Evolutionary conservation across 106 monocot species (phyloP), one percentile per base, ranked within the genome.

Genomic region (Chionographis japonica): DNA sequence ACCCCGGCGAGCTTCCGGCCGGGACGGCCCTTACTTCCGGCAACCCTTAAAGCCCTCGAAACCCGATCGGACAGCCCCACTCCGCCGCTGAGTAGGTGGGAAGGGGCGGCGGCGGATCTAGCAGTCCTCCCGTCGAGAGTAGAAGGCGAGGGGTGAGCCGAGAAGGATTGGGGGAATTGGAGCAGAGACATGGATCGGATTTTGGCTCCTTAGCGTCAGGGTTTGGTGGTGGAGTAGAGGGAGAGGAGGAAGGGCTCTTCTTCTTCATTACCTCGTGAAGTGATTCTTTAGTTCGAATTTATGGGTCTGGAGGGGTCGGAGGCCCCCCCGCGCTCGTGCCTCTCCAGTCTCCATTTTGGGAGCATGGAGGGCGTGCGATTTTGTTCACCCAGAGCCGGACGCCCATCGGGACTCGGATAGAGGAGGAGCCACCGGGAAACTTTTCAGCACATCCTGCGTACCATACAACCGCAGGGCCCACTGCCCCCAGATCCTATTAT

Each of bases 1-100:
- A 73, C 77, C 66, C 63, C 71, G 18, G 12, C 61, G 38, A 40
- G 3, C 58, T 36, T 54, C 54, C 41, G 62, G n/a, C 12, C n/a
- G 7, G 57, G 56, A 11, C 60, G 39, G 1, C 20, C 56, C 52
- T 13, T 54, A 49, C 36, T 58, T 35, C 67, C 40, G 7, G 12
- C 46, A 10, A 2, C 55, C 13, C 63, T 38, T 2, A 19, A 20
- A 1, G 52, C 12, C 39, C 52, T 51, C 27, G 20, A 56, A 17
- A 4, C 12, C 37, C 18, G 38, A 20, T 17, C 38, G n/a, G 12
- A 17, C 46, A 42, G 54, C 13, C 49, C 27, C 37, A 19, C 5
- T 37, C 13, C 20, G 8, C 51, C 10, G 13, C 5, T 50, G 3
- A 4, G n/a, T 16, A 68, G 67, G 2, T 58, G 52, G 13, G 65